Conservation (phyloP, 495 filamentous ascomycete species). For the Neurospora africana region DNA sequence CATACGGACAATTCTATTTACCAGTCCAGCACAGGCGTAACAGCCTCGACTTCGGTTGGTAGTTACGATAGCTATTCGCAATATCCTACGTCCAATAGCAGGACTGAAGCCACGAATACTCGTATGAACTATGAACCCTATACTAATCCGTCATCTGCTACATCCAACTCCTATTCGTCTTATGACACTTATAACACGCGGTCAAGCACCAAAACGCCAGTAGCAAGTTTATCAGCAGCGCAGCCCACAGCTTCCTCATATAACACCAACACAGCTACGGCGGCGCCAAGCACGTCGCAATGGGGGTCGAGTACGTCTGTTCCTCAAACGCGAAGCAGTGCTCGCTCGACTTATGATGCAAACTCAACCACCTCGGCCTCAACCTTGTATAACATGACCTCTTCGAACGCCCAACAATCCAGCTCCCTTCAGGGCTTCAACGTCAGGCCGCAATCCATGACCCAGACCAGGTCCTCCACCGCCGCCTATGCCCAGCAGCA, state of each 20-base stretch:
- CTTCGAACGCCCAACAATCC: constrained; percentile 11
- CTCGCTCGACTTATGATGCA: constrained; percentile 10
- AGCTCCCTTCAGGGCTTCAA: constrained; percentile 16
- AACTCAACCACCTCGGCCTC: constrained; percentile 6
- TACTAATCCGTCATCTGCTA: constrained; percentile 3
- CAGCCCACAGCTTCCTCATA: constrained; percentile 18
- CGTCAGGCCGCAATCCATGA: constrained; percentile 14
- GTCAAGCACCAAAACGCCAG: constrained; percentile 5
- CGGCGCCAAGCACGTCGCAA: constrained; percentile 11
- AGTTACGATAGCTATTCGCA: constrained; percentile 14
- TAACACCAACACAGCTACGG: constrained; percentile 4
- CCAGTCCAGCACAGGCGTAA: neutral
- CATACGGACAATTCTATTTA: constrained; percentile 4
- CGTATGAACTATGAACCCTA: constrained; percentile 18
- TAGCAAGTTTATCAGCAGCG: constrained; percentile 5
- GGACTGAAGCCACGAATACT: constrained; percentile 11
- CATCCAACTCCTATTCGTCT: constrained; percentile 12
- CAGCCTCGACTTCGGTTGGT: constrained; percentile 6
- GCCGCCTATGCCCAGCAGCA: constrained; percentile 14
- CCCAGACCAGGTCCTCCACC: constrained; percentile 10
- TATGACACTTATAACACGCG: constrained; percentile 16
- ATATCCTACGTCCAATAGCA: constrained; percentile 7
- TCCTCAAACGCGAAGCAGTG: constrained; percentile 9
- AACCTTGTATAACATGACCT: constrained; percentile 5
- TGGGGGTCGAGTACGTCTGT: constrained; percentile 12